A percentile compares a stretch with the other conserved stretches of the same genome.
Evolutionary conservation across 2,329 filamentous ascomycete genomes (phyloP).

Genomic region (Aspergillus melleus): DNA sequence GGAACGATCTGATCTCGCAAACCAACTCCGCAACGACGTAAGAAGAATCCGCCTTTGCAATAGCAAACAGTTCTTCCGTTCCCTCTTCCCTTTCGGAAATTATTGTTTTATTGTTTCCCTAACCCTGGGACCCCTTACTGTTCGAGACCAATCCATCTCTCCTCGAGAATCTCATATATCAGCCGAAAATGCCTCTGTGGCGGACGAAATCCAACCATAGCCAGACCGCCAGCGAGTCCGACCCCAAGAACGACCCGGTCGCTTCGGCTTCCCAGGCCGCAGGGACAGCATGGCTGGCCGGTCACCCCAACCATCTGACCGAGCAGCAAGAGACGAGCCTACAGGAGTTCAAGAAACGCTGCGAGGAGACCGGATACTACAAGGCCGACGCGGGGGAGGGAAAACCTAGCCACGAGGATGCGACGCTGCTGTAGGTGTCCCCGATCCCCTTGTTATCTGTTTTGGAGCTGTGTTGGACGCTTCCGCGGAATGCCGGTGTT

Average conservation of each 20-base stretch:
- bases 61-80: not conserved
- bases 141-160: not conserved
- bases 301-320: conserved; percentile 78
- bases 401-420: conserved; percentile 48
- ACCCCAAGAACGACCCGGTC: conserved; percentile 36
- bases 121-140: not conserved
- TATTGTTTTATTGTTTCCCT: not conserved
- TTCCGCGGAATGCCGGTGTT: not conserved
- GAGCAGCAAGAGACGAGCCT: conserved; percentile 67
- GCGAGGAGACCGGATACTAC: conserved; percentile 62
- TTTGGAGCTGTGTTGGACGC: not conserved
- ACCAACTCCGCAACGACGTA: conserved; percentile 1
- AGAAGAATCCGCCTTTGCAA: not conserved
- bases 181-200: conserved; percentile 29
- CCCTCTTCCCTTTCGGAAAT: not conserved
- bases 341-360: conserved; percentile 67
- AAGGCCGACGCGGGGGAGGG: conserved; percentile 35
- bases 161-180: not conserved
- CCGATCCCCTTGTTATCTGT: not conserved
- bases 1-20: not conserved
- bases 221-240: conserved; percentile 30
- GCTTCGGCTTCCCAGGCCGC: conserved; percentile 38
- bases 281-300: conserved; percentile 46
- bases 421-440: conserved; percentile 47
- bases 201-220: conserved; percentile 30